Evolutionary conservation across 176 grass and related monocot genomes (phyloP).

Genomic region (Lolium perenne): DNA sequence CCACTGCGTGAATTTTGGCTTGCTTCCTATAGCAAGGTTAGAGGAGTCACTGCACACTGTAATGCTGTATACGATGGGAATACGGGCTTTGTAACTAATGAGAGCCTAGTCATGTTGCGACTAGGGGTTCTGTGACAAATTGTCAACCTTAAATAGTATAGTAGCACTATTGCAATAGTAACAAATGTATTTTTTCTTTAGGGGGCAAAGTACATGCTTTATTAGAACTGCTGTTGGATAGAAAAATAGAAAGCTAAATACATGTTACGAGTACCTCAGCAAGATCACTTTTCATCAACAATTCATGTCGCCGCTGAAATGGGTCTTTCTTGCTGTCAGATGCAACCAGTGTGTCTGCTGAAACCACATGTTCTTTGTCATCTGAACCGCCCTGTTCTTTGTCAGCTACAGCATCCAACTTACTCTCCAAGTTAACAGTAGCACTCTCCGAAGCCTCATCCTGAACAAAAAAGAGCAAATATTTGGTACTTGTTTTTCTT

Average conservation of each 20-base stretch:
- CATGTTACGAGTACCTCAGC: conserved; percentile 53
- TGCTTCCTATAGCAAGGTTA: conserved; percentile 6
- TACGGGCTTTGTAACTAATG: conserved; percentile 3
- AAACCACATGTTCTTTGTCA: conserved; percentile 9
- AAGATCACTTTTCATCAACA: conserved; percentile 81
- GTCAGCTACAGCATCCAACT: conserved; percentile 33
- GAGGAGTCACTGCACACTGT: neutral
- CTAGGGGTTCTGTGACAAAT: conserved; percentile 8
- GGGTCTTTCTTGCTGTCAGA: conserved; percentile 83
- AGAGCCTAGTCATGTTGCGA: neutral
- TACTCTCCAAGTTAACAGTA: conserved; percentile 30
- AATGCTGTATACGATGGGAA: neutral
- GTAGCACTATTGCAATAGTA: conserved; percentile 3
- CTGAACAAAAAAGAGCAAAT: conserved; percentile 48
- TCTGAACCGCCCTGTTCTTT: conserved; percentile 35
- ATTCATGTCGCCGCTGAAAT: conserved; percentile 68
- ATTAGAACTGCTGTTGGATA: neutral
- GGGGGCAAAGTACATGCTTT: neutral
- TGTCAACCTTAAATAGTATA: neutral
- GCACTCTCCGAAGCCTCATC: conserved; percentile 43
- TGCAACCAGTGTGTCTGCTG: conserved; percentile 35
- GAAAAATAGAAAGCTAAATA: neutral
- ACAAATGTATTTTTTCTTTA: conserved; percentile 16
- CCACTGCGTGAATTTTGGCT: neutral
- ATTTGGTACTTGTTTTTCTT: conserved; percentile 11